A percentile compares a stretch with the other conserved stretches of the same genome.
Evolutionary conservation across 225 moss, liverwort and hornwort species (phyloP).

Genomic region (Bryum argenteum): DNA sequence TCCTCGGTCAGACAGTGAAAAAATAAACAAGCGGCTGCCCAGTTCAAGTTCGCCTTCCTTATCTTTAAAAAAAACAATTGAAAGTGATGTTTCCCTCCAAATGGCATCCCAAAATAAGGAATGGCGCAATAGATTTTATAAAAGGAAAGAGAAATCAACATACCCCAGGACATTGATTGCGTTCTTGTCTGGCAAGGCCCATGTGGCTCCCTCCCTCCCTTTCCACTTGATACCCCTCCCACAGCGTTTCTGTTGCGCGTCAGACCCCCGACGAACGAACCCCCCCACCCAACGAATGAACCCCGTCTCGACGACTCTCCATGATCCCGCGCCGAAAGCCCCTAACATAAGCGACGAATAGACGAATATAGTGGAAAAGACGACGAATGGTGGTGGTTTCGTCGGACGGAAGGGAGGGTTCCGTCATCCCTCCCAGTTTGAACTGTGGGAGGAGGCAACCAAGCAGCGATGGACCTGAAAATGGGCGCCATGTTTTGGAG

Average conservation of each 20-base stretch:
- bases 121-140: not conserved
- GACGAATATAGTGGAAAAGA: not conserved
- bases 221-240: not conserved
- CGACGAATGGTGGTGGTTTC: not conserved
- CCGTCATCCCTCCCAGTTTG: slow-evolving; percentile 37
- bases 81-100: slow-evolving; percentile 34
- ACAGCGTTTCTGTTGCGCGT: not conserved
- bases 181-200: slow-evolving; percentile 25
- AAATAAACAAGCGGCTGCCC: not conserved
- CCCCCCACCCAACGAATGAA: not conserved
- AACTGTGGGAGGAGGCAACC: slow-evolving; percentile 17
- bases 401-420: slow-evolving; percentile 23
- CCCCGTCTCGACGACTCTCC: not conserved
- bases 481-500: slow-evolving; percentile 43
- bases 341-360: not conserved
- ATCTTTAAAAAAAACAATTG: not conserved
- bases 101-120: slow-evolving; percentile 16
- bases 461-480: slow-evolving; percentile 29
- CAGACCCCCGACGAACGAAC: not conserved
- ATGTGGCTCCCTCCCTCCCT: not conserved
- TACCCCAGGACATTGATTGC: slow-evolving; percentile 29
- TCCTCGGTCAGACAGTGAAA: not conserved
- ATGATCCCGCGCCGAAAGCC: too few species aligned
- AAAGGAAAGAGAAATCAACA: slow-evolving; percentile 21
- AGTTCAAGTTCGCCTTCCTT: not conserved